Evolutionary conservation across 2,329 filamentous ascomycete genomes (phyloP), one percentile per base, ranked within the genome.

Genomic region (Chrysoporthe cubensis): DNA sequence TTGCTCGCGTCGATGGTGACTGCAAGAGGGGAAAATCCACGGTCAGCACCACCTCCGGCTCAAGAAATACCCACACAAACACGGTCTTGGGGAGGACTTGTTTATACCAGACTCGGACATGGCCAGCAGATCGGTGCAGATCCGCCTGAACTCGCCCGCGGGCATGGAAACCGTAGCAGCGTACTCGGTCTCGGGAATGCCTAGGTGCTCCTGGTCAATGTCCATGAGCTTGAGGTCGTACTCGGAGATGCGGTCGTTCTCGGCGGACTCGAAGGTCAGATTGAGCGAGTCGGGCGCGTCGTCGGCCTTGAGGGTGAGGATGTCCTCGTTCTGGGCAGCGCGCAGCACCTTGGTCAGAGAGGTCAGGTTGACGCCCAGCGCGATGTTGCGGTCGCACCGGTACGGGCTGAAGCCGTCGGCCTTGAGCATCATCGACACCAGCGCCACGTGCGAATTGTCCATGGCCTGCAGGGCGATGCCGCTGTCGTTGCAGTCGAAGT

Each of bases 171-270:
- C 92, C 21, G 92, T 96, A 60, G 96, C 92, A 50, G 94, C 91
- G 78, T 99, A 99, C 77, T 99, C 96, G n/a, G 96, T 99, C 76
- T 99, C 95, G 18, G 96, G 96, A 75, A 99, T 99, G 71, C 96
- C 96, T 81, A 99, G 84, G 81, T 99, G 96, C 87, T 99, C 96
- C 84, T 99, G 96, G 82, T 99, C 96, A 80, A 99, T 99, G 80
- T 99, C 96, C 96, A 99, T 99, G 79, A 99, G 90, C 87, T 99
- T 99, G 82, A 99, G 92, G 81, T 99, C 96, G 80, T 99, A 99
- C 85, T 99, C 96, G 87, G 93, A 97, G 78, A 99, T 88, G 73
- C 96, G 88, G 81, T 99, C 96, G 76, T 88, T 92, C 77, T 91
- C 89, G 73, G 87, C 84, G 85, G 90, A 97, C 89, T 99, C 96